Conservation (phyloP, 164 flowering plant species). For the Kingdonia uniflora region DNA sequence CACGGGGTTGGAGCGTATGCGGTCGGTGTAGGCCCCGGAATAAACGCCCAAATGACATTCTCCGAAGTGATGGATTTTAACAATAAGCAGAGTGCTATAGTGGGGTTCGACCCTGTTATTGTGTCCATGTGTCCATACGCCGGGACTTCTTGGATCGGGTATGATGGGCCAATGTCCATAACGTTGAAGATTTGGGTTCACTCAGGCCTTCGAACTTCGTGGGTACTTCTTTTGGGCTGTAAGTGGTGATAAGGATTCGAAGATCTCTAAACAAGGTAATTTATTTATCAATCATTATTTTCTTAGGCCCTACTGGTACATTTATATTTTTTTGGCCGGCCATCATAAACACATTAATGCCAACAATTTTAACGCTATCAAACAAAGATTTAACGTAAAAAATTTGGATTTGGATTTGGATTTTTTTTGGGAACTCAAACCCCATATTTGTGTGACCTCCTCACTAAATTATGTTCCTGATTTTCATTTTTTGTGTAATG, state of each 20-base stretch:
- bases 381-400: background rate
- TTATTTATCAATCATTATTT: background rate
- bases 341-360: background rate
- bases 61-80: conserved; percentile 25
- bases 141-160: conserved; percentile 36
- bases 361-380: background rate
- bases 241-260: conserved; percentile 29
- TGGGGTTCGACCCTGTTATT: conserved; percentile 26
- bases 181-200: conserved; percentile 24
- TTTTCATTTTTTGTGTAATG: no score
- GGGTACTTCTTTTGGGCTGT: conserved; percentile 61
- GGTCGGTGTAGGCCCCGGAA: conserved; percentile 26
- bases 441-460: no score
- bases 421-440: background rate
- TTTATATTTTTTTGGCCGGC: background rate
- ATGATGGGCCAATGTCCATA: conserved; percentile 25
- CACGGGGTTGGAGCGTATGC: conserved; percentile 36
- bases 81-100: conserved; percentile 17
- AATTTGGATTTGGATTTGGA: background rate
- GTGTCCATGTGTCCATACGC: conserved; percentile 29
- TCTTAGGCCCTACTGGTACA: background rate
- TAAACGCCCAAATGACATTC: conserved; percentile 18
- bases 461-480: no score
- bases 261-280: conserved; percentile 32
- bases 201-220: conserved; percentile 28